Percentiles rank a stretch among this genome's conserved stretches.
Conservation (phyloP, 75 land plant genomes). For the Pinus taeda region DNA sequence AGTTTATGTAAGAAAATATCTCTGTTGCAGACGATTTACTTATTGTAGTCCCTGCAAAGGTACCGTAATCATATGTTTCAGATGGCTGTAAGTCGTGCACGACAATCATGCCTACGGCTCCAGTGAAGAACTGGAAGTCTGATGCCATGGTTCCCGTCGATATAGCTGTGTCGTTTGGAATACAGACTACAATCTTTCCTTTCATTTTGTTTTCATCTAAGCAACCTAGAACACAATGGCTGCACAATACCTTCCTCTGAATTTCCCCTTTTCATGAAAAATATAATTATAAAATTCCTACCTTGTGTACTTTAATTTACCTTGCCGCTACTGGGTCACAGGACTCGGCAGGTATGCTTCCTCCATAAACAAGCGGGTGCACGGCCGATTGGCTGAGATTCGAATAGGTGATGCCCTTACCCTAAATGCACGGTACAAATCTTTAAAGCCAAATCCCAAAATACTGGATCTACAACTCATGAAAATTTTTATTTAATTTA, state of each 20-base stretch:
- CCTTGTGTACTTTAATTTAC: neutral
- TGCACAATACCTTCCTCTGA: conserved; percentile 1
- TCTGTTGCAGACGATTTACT: conserved; percentile 18
- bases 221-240: conserved; percentile 39
- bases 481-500: no score
- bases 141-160: conserved; percentile 7
- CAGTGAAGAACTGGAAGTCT: conserved; percentile 24
- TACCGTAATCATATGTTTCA: conserved; percentile 24
- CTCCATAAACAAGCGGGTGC: conserved; percentile 37
- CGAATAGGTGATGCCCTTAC: conserved; percentile 20
- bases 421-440: neutral
- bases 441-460: no score
- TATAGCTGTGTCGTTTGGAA: conserved; percentile 1
- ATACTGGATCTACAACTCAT: no score
- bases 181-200: conserved; percentile 70
- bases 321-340: conserved; percentile 22
- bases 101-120: conserved; percentile 56
- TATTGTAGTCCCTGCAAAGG: conserved; percentile 37
- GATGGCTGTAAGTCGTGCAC: conserved; percentile 27
- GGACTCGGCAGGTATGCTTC: conserved; percentile 14
- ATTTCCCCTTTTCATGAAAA: no score
- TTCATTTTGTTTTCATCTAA: conserved; percentile 41
- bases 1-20: conserved; percentile 54
- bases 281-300: no score
- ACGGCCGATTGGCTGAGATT: conserved; percentile 20